Conservation (phyloP, 768 basidiomycete species). For the Mycena capillaripes region DNA sequence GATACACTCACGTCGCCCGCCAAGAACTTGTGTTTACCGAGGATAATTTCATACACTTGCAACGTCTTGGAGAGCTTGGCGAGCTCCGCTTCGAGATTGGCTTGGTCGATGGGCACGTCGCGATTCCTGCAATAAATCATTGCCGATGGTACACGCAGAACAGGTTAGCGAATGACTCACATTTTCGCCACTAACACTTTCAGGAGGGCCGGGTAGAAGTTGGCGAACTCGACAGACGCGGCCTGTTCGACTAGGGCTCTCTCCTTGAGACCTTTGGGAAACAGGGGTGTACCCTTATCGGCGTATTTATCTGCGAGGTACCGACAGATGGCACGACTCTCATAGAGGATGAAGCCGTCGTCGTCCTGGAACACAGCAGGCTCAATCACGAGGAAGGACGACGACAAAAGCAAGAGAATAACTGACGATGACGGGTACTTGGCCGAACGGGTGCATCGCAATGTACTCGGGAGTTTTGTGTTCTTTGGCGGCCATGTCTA, state of each 20-base stretch:
- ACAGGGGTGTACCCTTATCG: neutral
- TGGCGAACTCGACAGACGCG: neutral
- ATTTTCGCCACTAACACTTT: neutral
- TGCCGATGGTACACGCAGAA: neutral
- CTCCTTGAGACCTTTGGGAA: neutral
- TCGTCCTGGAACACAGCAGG: too few relatives aligned
- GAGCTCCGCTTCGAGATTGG: neutral
- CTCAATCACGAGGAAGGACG: too few relatives aligned
- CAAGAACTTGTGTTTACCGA: neutral
- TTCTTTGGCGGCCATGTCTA: too few relatives aligned
- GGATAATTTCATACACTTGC: neutral
- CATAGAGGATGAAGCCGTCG: too few relatives aligned
- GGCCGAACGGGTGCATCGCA: too few relatives aligned
- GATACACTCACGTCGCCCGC: too few relatives aligned
- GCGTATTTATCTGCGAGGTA: neutral
- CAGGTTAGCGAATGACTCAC: neutral
- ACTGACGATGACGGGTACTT: too few relatives aligned
- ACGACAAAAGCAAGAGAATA: too few relatives aligned
- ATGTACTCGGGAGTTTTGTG: too few relatives aligned
- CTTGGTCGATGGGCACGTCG: neutral
- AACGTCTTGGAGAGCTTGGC: neutral
- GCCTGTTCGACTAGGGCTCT: neutral
- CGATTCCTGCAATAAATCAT: neutral
- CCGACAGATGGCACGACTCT: too few relatives aligned
- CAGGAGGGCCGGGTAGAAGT: neutral